Base-by-base conservation (phyloP, 2,329 filamentous ascomycete genomes). In the Domatiomyces globalis region DNA sequence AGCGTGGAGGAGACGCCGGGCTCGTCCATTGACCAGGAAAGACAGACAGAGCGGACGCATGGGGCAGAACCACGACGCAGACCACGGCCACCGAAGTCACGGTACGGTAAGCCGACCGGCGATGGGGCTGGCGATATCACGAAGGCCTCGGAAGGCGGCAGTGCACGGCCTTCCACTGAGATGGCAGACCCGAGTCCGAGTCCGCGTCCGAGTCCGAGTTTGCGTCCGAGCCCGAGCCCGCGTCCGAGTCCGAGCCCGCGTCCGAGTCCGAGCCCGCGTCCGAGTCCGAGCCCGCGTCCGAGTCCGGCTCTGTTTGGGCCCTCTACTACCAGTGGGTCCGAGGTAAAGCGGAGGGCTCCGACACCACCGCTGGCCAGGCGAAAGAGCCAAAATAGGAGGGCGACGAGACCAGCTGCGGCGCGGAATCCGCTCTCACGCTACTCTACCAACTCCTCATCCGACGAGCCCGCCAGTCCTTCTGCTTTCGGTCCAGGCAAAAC, bases 1-100 rank as follows among this genome's bases (percentile, higher is more conserved):
- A 53, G 64, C 43, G 63, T 66, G 45, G 57, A 62, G 49, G 78
- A 79, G 42, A 77, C 76, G 15, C 76, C 77, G 29, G 73, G 74
- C 25, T 79, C 76, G 45, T 81, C 78, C 6, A 75, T 79, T 58
- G 79, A 82, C 50, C 71, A 74, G 54, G 74, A 74, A 2, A 70
- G 71, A 9, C 69, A 72, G 2, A 77, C 80, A 47, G 45, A 33
- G 17, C 12, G 20, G 10, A 48, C 19, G 25, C 17, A 51, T 19
- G 6, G 20, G 6, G 33, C 43, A 39, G 18, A 45, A 10, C 49
- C 22, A n/a, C 43, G 57, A 48, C 60, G 57, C 52, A 56, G 65
- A 49, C 56, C 61, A 53, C 59, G 46, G 17, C 54, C 56, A 47
- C 45, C 45, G 2, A 47, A 33, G 17, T 29, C 45, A 33, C 19